These are phyloP conservation scores for Erigeron canadensis DNA, from an alignment of 129 eudicot genomes.

Conservation along the genomic window DNA sequence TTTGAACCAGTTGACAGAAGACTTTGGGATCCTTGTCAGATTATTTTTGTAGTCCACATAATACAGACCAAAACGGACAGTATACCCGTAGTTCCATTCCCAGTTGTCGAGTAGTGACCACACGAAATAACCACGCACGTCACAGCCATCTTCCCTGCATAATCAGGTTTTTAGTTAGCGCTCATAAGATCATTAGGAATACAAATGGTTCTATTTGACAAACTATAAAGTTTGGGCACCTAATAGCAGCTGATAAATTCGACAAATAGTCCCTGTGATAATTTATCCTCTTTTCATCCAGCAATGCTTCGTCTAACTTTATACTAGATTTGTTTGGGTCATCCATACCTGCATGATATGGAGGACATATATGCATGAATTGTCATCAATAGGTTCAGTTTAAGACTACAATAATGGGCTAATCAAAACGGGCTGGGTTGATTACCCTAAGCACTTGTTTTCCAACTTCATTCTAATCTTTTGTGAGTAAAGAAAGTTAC, in stretches of 20 bases:
- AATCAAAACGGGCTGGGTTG: not conserved
- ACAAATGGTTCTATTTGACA: not conserved
- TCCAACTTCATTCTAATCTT: no score
- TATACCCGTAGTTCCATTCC: conserved; percentile 93
- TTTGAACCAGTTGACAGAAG: conserved; percentile 81
- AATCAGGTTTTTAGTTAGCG: not conserved
- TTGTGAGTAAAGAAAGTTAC: no score
- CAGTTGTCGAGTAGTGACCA: conserved; percentile 98
- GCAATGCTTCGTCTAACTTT: conserved; percentile 57
- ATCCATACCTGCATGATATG: conserved; percentile 71
- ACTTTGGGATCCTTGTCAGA: conserved; percentile 85
- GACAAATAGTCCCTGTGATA: conserved; percentile 86
- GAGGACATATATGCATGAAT: not conserved
- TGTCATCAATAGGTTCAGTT: not conserved
- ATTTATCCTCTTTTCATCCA: conserved; percentile 77
- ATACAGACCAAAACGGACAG: conserved; percentile 80
- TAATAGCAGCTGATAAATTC: conserved; percentile 85
- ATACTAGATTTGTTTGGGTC: conserved; percentile 51
- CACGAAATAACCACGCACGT: conserved; percentile 80
- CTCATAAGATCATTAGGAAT: not conserved
- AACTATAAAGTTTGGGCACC: conserved; percentile 36
- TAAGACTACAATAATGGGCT: not conserved
- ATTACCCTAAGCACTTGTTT: not conserved
- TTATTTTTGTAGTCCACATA: conserved; percentile 91
- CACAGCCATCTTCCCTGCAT: conserved; percentile 84